Conservation (phyloP, 306 rosid species). For the Vigna mungo region DNA sequence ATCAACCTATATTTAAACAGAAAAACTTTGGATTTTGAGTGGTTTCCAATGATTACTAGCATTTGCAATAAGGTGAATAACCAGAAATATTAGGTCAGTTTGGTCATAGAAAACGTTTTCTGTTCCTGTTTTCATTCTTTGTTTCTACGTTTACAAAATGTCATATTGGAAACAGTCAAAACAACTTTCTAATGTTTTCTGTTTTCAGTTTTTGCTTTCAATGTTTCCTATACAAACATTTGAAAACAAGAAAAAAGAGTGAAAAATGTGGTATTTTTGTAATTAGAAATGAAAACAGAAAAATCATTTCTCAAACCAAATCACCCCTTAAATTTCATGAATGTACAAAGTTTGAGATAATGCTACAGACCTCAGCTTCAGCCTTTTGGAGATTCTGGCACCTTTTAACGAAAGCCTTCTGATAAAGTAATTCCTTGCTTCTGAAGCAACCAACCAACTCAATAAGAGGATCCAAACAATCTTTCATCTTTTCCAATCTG, state of each 20-base stretch:
- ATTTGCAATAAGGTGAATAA: neutral
- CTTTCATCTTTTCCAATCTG: constrained; percentile 72
- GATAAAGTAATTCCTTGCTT: constrained; percentile 59
- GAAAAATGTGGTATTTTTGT: neutral
- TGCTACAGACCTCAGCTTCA: constrained; percentile 71
- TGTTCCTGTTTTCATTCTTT: too few relatives aligned
- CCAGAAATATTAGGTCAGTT: neutral
- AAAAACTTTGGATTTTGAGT: neutral
- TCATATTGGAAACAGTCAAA: neutral
- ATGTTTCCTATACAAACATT: neutral
- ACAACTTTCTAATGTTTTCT: neutral
- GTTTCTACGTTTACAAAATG: neutral
- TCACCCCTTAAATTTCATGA: neutral
- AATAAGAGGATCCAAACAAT: constrained; percentile 47
- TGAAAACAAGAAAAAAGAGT: neutral
- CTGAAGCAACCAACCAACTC: constrained; percentile 48
- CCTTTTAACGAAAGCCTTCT: constrained; percentile 71
- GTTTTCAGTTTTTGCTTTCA: neutral
- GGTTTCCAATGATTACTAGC: neutral
- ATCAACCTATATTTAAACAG: constrained; percentile 68
- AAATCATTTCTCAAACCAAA: neutral
- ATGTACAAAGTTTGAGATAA: constrained; percentile 10
- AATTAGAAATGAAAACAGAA: neutral
- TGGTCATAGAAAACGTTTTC: too few relatives aligned
- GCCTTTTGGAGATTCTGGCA: constrained; percentile 82